Base-by-base conservation (phyloP, 164 flowering plant species). In the Houttuynia cordata region DNA sequence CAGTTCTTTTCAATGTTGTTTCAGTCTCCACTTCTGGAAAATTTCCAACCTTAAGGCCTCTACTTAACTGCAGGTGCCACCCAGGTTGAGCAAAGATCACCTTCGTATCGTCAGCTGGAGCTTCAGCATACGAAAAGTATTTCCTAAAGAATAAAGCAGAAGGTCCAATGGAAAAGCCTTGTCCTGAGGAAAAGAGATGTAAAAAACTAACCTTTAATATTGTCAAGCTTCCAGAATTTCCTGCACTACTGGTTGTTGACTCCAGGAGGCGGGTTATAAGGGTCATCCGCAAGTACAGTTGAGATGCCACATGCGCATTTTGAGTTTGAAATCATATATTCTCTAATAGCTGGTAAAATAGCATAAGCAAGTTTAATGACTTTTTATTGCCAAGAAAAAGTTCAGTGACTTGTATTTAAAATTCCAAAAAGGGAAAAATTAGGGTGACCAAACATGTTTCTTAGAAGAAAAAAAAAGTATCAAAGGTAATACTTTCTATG, bases 251-350 rank as follows among this genome's bases (percentile, higher is more conserved):
- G 56, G 78, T 88, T 63, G 83, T 87, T 61, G 94, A 79, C 74
- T 94, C 97, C 66, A 88, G 62, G 57, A 88, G 80, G 9, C 96
- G 85, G 51, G 75, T 83, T 45, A 91, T 76, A 51, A 91, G 74
- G 18, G 96, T 85, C 80, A 81, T 94, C 97, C 8, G 97, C 96
- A 57, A 88, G 95, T 53, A 87, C 53, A 72, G 81, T 80, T 68
- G 81, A 79, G 37, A 86, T 87, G 54, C 96, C 93, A 75, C 99
- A 94, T 10, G 83, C 82, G 68, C 99, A 91, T 67, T 68, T 65
- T 52, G 88, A 77, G 55, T 82, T 91, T 0, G 87, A 83, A 34
- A 94, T 88, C 7, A 91, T 85, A 68, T 80, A 63, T 53, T 88
- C 91, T 61, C 97, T 78, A 30, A 94, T 91, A 76, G 97, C 99